Evolutionary conservation across 164 flowering plant species (phyloP).

Genomic region (Vitis rupestris): DNA sequence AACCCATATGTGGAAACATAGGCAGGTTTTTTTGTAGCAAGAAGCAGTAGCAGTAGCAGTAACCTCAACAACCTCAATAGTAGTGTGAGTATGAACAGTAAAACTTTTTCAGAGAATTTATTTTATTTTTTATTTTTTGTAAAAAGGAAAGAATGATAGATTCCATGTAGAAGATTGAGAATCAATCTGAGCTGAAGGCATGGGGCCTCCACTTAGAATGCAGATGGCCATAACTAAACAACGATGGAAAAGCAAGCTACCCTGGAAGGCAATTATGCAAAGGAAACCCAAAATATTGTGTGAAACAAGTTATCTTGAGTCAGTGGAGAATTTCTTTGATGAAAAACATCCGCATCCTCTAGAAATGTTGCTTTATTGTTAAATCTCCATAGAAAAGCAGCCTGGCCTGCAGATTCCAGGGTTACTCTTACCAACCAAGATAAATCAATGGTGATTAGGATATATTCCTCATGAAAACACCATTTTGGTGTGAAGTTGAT

Average conservation of each 20-base stretch:
- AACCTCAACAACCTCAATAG: too few species aligned
- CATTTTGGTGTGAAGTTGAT: constrained; percentile 18
- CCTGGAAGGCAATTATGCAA: neutral
- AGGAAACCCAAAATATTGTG: constrained; percentile 16
- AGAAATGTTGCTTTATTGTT: constrained; percentile 15
- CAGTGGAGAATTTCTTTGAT: constrained; percentile 24
- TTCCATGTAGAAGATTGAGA: neutral
- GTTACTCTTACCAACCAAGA: constrained; percentile 30
- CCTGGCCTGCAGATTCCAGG: constrained; percentile 27
- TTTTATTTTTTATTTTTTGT: too few species aligned
- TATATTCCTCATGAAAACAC: constrained; percentile 32
- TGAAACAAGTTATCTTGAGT: constrained; percentile 17
- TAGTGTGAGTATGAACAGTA: too few species aligned
- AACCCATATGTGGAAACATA: too few species aligned
- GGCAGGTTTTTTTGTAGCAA: too few species aligned
- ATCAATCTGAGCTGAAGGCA: neutral
- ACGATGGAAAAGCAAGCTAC: constrained; percentile 1
- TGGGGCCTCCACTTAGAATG: neutral
- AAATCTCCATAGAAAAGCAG: constrained; percentile 28
- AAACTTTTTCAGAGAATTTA: too few species aligned
- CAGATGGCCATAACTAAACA: neutral
- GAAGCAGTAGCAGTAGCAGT: too few species aligned
- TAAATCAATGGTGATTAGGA: constrained; percentile 32
- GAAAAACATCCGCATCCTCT: constrained; percentile 18
- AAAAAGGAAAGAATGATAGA: too few species aligned